Evolutionary conservation across 2,329 filamentous ascomycete genomes (phyloP), one percentile per base, ranked within the genome.

Genomic region (Aspergillus udagawae): DNA sequence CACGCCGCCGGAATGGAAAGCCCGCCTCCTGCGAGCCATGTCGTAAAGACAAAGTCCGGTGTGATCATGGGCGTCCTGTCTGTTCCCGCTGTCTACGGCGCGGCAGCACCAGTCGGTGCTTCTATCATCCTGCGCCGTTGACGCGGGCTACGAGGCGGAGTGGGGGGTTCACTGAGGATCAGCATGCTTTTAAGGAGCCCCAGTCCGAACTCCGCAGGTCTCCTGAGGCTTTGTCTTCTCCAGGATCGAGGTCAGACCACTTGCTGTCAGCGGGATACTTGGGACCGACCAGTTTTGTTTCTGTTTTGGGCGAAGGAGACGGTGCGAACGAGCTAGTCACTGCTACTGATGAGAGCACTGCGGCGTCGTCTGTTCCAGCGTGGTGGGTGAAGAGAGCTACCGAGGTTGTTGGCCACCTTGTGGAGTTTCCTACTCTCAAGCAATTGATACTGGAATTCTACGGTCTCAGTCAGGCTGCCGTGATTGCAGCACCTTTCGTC

Each of bases 401-500:
- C 1, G 63, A 66, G 38, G 35, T 66, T 1, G 21, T 69, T 3
- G 28, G 54, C 14, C 54, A 42, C 17, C 56, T 70, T 9, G 28
- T 47, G 8, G 61, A 65, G n/a, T 64, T 64, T 4, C 12, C 54
- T 5, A 52, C 50, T 1, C 60, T 66, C 14, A 52, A 66, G n/a
- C 50, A 55, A 2, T 35, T 65, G 0, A 60, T 70, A n/a, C 57
- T 51, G 6, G 64, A 65, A 41, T 65, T 63, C 45, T 67, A 67
- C 52, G 42, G 27, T 8, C 23, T 66, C 1, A 70, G 68, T 25
- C 69, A 75, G 59, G 65, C 69, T 7, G 70, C 71, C 2, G 66
- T 73, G 4, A 65, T 78, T 27, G 67, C 75, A 2, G 66, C 68
- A 1, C 70, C 71, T 28, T 61, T 78, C 1, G 63, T 73, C 4